Evolutionary conservation across 345 rosid species (phyloP), one percentile per base, ranked within the genome.

Genomic region (Limnanthes douglasii): DNA sequence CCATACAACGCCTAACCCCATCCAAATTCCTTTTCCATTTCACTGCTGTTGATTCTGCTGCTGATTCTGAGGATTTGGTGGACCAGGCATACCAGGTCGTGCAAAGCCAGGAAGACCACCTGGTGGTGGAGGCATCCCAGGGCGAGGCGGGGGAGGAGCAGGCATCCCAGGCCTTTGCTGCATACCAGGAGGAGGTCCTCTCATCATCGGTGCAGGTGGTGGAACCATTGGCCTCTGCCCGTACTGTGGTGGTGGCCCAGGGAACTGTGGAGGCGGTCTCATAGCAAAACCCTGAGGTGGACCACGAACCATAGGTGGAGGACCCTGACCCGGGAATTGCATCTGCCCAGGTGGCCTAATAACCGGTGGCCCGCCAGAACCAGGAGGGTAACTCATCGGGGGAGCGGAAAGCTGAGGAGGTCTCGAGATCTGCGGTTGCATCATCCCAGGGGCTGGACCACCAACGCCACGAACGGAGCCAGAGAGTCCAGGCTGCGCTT

Each of bases 391-490:
- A 11, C 43, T 38, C 36, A 78, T 57, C 0, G 82, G 72, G 0
- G 88, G 75, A 17, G 83, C 83, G 0, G 79, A 65, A 14, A 62
- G 68, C 38, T 70, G 65, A 0, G 73, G 69, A 6, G 86, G 83
- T 2, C 84, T 68, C 0, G 83, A 62, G 18, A 78, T 43, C 62
- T 78, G 90, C 0, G 84, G 92, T 53, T 66, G 84, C 92, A 78
- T 74, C 92, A 74, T 74, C 3, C 75, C 80, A 4, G 75, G 84
- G 6, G 84, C 62, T 1, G 92, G 92, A 1, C 92, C 92, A 16
- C 92, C 92, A 3, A 78, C 72, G 1, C 92, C 92, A 0, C 92
- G 70, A 19, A 78, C 75, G 1, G 92, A 84, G 0, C 92, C 92
- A 3, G 84, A 59, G 11, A 78, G 75, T 4, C 92, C 92, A 6